Evolutionary conservation across 257 asterid genomes (phyloP), one percentile per base, ranked within the genome.

Genomic region (Fraxinus cuspidata): DNA sequence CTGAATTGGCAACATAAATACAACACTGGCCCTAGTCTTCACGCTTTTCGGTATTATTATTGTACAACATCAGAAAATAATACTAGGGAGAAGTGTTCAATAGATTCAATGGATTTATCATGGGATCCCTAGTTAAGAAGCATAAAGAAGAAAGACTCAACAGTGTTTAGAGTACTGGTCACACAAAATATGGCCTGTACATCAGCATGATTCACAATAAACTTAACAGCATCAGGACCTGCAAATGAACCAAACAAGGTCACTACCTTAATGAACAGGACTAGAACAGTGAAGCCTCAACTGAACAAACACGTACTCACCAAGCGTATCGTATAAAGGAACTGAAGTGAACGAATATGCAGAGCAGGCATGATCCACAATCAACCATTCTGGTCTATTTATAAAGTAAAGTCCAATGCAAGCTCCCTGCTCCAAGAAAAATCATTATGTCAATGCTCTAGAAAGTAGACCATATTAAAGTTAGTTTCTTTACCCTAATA

Each of bases 151-250:
- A 80, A 60, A 75, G 68, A 81, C 97, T 94, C 84, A 92, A 92
- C 99, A 53, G 81, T 88, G 84, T 94, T 88, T 83, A 94, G 80
- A 68, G 96, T 92, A 84, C 84, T 81, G 53, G 96, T 91, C 86
- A 92, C 96, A 81, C 98, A 95, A 83, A 93, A 86, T 70, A 95
- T 90, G 82, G 97, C 99, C 81, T 87, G 88, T 79, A 91, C 78
- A 71, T 81, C 89, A 77, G 98, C 96, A 87, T 95, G 99, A 82
- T 89, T 89, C 16, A 81, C 94, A 42, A 95, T 95, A 74, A n/a
- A 93, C 84, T 86, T 93, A 76, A 92, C 99, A 85, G 98, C 97
- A 86, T 95, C 99, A 74, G 98, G 99, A 77, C 98, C 99, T 95
- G 91, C 64, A 79, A 60, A 72, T 56, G 58, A 80, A 83, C 58